Conservation (phyloP, 805 yeast genomes). For the Phaffomyces opuntiae region DNA sequence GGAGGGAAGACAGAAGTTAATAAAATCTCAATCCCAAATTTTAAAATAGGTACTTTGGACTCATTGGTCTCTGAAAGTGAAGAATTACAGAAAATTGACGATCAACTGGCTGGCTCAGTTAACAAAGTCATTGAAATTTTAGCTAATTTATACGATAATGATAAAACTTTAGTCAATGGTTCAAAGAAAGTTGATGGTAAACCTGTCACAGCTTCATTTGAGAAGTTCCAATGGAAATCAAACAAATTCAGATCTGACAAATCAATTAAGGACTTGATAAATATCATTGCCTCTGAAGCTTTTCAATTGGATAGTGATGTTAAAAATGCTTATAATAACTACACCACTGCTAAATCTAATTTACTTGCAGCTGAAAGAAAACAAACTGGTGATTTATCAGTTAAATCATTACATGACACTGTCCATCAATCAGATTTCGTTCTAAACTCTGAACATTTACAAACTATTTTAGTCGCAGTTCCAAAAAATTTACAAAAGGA, state of each 20-base stretch:
- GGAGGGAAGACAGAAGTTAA: constrained; percentile 54
- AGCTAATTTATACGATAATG: constrained; percentile 37
- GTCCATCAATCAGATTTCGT: constrained; percentile 82
- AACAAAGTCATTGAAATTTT: constrained; percentile 74
- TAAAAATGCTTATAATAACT: constrained; percentile 62
- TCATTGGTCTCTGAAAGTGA: constrained; percentile 86
- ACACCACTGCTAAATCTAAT: constrained; percentile 77
- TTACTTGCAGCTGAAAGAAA: constrained; percentile 86
- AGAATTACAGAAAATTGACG: constrained; percentile 76
- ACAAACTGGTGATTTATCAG: constrained; percentile 88
- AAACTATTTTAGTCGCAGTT: constrained; percentile 82
- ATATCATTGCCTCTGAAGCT: constrained; percentile 67
- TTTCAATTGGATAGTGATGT: constrained; percentile 80
- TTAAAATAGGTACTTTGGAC: constrained; percentile 93
- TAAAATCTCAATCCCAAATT: constrained; percentile 63
- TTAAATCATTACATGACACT: constrained; percentile 82
- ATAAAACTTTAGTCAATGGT: constrained; percentile 35
- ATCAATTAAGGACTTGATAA: constrained; percentile 69
- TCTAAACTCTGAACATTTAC: constrained; percentile 76
- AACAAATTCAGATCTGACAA: constrained; percentile 82
- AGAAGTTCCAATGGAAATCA: constrained; percentile 80
- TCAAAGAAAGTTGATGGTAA: constrained; percentile 47
- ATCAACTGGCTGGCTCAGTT: constrained; percentile 64
- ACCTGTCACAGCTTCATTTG: constrained; percentile 57
- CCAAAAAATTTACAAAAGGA: constrained; percentile 58